Evolutionary conservation across 495 filamentous ascomycete genomes (phyloP), one percentile per base, ranked within the genome.

Genomic region (Podospora sp.): DNA sequence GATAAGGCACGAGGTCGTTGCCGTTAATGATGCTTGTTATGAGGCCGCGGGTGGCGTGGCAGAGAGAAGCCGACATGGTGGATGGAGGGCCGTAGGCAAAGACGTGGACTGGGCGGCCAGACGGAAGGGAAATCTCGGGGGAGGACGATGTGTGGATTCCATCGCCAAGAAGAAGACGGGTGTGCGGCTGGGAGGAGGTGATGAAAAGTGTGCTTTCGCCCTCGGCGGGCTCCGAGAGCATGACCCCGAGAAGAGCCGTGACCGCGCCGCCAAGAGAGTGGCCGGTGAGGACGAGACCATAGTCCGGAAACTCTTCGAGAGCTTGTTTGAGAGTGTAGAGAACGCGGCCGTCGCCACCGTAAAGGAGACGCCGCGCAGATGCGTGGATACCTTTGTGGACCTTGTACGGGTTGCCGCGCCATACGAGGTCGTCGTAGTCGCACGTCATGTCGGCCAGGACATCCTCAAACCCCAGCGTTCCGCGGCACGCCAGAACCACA

Each of bases 351-450:
- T 87, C 87, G 18, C 80, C 79, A 20, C 88, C 88, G 71, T 88
- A 86, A 0, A 94, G 80, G 0, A 94, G 81, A 6, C 90, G 84
- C 25, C 86, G 81, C 2, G 91, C 91, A 3, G 90, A 92, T 14
- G 91, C 90, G 69, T 91, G 88, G 70, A 94, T 91, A n/a, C 91
- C 91, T 73, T 92, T 93, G 77, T 94, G 91, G 0, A 92, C 90
- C 62, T 89, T 88, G 78, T 92, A 93, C 2, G 73, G 73, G 59
- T 81, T 85, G 16, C 89, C 90, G 59, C 88, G 85, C 84, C 90
- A 90, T 33, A 81, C 68, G 0, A 94, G 82, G 58, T 89, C 86
- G 68, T 92, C 90, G 65, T 91, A 94, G 63, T 93, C 91, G 73
- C 91, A 94, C 36, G 89, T 90, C 85, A 93, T 87, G 69, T 94